Percentiles rank a stretch among this genome's conserved stretches.
Evolutionary conservation across 164 flowering plant species (phyloP).

Genomic region (Kingdonia uniflora): DNA sequence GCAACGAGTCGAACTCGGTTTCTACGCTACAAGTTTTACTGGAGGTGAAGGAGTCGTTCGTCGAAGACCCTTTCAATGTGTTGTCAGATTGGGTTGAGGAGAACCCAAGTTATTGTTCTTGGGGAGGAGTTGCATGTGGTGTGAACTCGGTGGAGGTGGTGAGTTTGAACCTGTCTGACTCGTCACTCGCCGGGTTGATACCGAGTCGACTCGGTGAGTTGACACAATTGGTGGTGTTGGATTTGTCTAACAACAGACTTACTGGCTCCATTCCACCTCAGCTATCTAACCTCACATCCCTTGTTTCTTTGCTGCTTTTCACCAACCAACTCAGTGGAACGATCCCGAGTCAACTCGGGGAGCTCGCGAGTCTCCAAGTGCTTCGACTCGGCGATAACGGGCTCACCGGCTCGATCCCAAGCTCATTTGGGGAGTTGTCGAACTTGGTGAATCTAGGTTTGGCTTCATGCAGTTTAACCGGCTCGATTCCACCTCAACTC

Average conservation of each 20-base stretch:
- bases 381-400: slow-evolving; percentile 78
- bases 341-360: slow-evolving; percentile 61
- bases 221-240: slow-evolving; percentile 51
- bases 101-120: slow-evolving; percentile 47
- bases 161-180: slow-evolving; percentile 61
- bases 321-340: slow-evolving; percentile 73
- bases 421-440: slow-evolving; percentile 45
- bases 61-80: slow-evolving; percentile 41
- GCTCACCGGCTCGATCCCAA: slow-evolving; percentile 66
- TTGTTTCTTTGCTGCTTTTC: slow-evolving; percentile 59
- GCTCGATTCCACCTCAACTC: slow-evolving; percentile 55
- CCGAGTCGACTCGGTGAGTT: slow-evolving; percentile 56
- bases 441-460: slow-evolving; percentile 55
- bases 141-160: slow-evolving; percentile 22
- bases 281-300: slow-evolving; percentile 48
- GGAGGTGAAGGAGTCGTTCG: slow-evolving; percentile 54
- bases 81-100: slow-evolving; percentile 46
- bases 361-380: slow-evolving; percentile 39
- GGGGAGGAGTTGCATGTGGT: slow-evolving; percentile 68
- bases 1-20: neutral
- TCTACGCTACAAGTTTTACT: slow-evolving; percentile 28
- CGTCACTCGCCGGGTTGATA: slow-evolving; percentile 57
- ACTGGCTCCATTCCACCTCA: slow-evolving; percentile 73
- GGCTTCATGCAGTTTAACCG: slow-evolving; percentile 75
- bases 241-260: slow-evolving; percentile 69